These are phyloP conservation scores for Monilinia fructigena DNA, from an alignment of 2,329 filamentous ascomycete genomes.

Conservation along the genomic window DNA sequence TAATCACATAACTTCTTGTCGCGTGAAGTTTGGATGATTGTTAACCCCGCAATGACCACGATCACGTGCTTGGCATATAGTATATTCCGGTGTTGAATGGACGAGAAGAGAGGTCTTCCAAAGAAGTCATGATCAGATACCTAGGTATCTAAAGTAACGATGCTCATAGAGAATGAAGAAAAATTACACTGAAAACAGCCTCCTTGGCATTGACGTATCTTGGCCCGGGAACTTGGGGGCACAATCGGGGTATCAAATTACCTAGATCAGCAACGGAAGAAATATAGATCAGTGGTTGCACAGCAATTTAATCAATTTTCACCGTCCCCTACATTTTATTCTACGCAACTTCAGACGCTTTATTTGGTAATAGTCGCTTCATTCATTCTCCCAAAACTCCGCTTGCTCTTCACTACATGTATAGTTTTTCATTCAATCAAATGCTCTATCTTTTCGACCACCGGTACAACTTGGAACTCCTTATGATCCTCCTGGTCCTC, in stretches of 20 bases:
- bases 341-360: conserved; percentile 11
- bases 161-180: no score
- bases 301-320: conserved; percentile 23
- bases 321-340: not conserved
- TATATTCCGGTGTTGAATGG: no score
- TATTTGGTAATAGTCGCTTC: conserved; percentile 11
- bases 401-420: conserved; percentile 21
- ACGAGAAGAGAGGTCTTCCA: no score
- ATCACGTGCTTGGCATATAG: not conserved
- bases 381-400: conserved; percentile 14
- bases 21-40: not conserved
- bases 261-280: not conserved
- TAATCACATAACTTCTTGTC: not conserved
- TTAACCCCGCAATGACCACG: not conserved
- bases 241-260: not conserved
- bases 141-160: no score
- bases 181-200: no score
- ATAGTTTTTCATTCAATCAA: conserved; percentile 14
- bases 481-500: conserved; percentile 81
- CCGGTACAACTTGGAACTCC: not conserved
- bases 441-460: conserved; percentile 12
- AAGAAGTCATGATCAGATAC: no score
- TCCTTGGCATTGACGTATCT: no score
- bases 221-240: no score
- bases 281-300: not conserved